phyloP scores from a whole-genome alignment of 2,329 filamentous ascomycete species.

The Coleophoma crateriformis region DNA sequence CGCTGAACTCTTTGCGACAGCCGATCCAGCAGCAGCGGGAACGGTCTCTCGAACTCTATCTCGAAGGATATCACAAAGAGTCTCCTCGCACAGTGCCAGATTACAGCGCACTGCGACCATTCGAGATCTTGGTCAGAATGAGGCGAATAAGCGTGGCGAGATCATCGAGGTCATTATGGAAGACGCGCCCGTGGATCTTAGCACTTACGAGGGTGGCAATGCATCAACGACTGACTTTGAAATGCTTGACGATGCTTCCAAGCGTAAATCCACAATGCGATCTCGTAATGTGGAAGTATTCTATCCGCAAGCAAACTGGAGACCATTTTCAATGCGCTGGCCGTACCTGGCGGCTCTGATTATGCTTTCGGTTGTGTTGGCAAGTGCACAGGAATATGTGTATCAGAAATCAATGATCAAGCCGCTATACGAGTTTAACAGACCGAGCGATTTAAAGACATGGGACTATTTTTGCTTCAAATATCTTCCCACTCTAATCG shows the following conservation, averaged over 20 bases:
- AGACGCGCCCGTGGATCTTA: slow-evolving; percentile 24
- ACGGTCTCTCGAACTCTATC: slow-evolving; percentile 10
- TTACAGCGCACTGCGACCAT: slow-evolving; percentile 34
- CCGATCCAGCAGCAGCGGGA: slow-evolving; percentile 8
- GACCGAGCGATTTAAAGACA: slow-evolving; percentile 43
- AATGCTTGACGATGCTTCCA: slow-evolving; percentile 4
- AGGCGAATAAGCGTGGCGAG: slow-evolving; percentile 54
- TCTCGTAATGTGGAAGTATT: slow-evolving; percentile 42
- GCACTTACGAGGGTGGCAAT: slow-evolving; percentile 16
- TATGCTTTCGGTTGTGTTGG: slow-evolving; percentile 46
- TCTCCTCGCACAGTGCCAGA: slow-evolving; percentile 15
- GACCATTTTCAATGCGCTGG: slow-evolving; percentile 59
- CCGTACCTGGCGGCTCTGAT: slow-evolving; percentile 52
- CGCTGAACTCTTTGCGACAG: slow-evolving; percentile 40
- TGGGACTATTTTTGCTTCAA: slow-evolving; percentile 56
- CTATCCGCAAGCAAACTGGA: slow-evolving; percentile 62
- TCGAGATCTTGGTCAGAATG: slow-evolving; percentile 45
- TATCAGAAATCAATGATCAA: slow-evolving; percentile 41
- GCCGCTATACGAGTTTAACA: slow-evolving; percentile 38
- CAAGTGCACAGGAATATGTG: slow-evolving; percentile 46
- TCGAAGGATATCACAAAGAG: slow-evolving; percentile 5
- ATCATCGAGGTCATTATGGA: slow-evolving; percentile 54
- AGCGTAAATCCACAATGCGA: slow-evolving; percentile 13
- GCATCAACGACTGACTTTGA: slow-evolving; percentile 12
- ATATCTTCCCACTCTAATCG: slow-evolving; percentile 55